Base-by-base conservation (phyloP, 345 rosid genomes). In the Brassica rapa region DNA sequence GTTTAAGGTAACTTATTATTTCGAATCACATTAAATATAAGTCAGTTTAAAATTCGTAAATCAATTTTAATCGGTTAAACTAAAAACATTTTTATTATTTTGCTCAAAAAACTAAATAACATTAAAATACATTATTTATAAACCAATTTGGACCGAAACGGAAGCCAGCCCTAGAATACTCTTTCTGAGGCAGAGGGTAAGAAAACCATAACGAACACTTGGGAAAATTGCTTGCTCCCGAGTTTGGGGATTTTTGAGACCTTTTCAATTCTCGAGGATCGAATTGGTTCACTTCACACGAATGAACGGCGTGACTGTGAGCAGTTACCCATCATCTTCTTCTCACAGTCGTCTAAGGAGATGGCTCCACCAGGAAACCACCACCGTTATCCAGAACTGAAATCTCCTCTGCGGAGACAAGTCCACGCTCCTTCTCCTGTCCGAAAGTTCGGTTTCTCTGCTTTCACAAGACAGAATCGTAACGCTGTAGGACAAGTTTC, bases 251-350 rank as follows among this genome's bases (percentile, higher is more conserved):
- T 46, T 43, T 71, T 70, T 25, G 29, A 25, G 76, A 70, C 59
- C 8, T 8, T 68, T 77, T 77, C 56, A 23, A 19, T 62, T 25
- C 23, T n/a, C 59, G 60, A 5, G 37, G 30, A 56, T 56, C 62
- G 62, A 57, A 64, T 74, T 71, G 84, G 86, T 39, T 27, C 29
- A 27, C 29, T 19, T 19, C 46, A 32, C 8, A 30, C 32, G 14
- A 70, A 87, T 87, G 91, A 89, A 86, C 70, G 91, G 86, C 21
- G 21, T 19, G 21, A 19, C 21, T 51, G 65, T 86, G 75, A 73
- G 86, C 2, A 76, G 78, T 75, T 75, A 78, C 51, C 21, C 21
- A 19, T 19, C 21, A 19, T 19, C 81, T 88, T 81, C 77, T 74
- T 84, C 61, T 82, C 86, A 23, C 66, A 35, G 24, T 55, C 66